phyloP scores from a whole-genome alignment of 805 yeast species.

The Candida boidinii region DNA sequence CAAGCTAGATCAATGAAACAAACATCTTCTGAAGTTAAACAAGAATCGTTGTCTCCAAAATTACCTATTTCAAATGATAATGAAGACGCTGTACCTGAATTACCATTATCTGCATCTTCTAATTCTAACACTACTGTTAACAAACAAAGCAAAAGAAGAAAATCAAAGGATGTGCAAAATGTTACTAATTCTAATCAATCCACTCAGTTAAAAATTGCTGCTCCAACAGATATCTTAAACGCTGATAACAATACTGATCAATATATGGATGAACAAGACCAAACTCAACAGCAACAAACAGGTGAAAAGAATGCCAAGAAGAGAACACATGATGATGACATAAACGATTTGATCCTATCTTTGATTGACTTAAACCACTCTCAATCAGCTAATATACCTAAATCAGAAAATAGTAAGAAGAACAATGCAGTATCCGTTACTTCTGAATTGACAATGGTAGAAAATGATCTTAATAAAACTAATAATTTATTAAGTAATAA shows the following conservation, averaged over 20 bases:
- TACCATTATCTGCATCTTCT: constrained; percentile 1
- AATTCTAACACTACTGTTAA: constrained; percentile 2
- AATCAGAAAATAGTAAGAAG: neutral
- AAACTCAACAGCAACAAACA: constrained; percentile 1
- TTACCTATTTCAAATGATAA: too few species aligned
- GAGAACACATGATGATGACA: constrained; percentile 25
- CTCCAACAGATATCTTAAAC: constrained; percentile 2
- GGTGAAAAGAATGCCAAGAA: constrained; percentile 8
- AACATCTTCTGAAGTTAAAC: too few species aligned
- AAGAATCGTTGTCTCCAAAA: too few species aligned
- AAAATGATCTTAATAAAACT: neutral
- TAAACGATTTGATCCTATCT: constrained; percentile 26
- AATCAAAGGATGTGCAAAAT: too few species aligned
- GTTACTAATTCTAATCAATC: neutral
- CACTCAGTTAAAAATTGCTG: too few species aligned
- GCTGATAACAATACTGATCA: neutral
- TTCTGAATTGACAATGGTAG: constrained; percentile 1
- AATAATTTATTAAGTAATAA: too few species aligned
- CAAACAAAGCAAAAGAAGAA: constrained; percentile 4
- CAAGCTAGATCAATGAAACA: too few species aligned
- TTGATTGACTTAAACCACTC: constrained; percentile 25
- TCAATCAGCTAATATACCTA: constrained; percentile 8
- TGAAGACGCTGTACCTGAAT: constrained; percentile 1
- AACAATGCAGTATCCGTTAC: constrained; percentile 1
- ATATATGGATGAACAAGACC: neutral